A percentile compares a stretch with the other conserved stretches of the same genome.
Evolutionary conservation across 2,329 filamentous ascomycete genomes (phyloP).

Genomic region (Cytospora piceae): DNA sequence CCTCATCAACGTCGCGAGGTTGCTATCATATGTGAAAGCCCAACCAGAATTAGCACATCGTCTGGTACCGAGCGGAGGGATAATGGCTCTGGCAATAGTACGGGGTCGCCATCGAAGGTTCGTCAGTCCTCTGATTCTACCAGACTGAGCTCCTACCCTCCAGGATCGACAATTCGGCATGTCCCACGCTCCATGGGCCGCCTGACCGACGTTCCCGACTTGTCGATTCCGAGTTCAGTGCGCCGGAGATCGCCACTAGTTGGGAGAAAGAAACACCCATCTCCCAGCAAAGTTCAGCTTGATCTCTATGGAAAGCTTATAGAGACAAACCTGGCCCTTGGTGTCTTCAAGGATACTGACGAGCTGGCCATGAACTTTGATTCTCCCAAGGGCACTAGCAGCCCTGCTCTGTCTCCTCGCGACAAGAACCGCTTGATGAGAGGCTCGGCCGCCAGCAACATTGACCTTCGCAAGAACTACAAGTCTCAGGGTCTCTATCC

Average conservation of each 20-base stretch:
- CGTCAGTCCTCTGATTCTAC: constrained; percentile 13
- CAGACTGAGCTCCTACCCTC: constrained; percentile 24
- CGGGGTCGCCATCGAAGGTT: not conserved
- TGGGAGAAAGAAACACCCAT: constrained; percentile 48
- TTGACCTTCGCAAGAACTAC: constrained; percentile 14
- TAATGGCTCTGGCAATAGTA: not conserved
- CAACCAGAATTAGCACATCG: not conserved
- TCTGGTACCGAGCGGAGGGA: not conserved
- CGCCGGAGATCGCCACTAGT: not conserved
- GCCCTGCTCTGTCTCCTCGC: constrained; percentile 31
- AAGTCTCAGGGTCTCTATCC: constrained; percentile 15
- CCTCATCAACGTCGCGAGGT: not conserved
- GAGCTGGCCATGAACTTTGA: constrained; percentile 37
- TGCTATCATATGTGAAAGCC: constrained; percentile 2
- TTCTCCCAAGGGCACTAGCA: not conserved
- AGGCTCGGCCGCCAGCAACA: constrained; percentile 5
- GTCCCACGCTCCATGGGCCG: constrained; percentile 27
- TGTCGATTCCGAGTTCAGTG: constrained; percentile 8
- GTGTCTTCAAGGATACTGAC: constrained; percentile 32
- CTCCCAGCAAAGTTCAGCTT: constrained; percentile 47
- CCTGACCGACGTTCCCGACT: constrained; percentile 21
- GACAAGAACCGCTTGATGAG: constrained; percentile 39
- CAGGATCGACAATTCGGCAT: constrained; percentile 32
- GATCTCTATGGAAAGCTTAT: constrained; percentile 39
- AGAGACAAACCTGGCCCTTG: constrained; percentile 25